These are phyloP conservation scores for Pulicaria dysenterica DNA, from an alignment of 129 eudicot species.

Conservation along the genomic window DNA sequence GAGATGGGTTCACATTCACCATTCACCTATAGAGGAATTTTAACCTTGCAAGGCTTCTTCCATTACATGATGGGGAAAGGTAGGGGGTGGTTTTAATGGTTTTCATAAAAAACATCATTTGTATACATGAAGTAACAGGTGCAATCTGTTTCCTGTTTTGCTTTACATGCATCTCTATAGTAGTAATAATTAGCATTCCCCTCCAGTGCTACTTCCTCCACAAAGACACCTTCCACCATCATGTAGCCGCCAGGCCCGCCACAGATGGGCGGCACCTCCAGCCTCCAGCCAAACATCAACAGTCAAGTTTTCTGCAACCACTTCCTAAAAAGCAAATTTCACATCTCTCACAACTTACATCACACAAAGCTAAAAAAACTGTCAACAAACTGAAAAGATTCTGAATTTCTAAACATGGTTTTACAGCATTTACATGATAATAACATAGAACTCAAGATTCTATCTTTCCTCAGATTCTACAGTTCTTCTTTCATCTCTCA, in stretches of 20 bases:
- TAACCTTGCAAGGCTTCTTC: too few species aligned
- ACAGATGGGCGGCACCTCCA: background rate
- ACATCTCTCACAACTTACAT: background rate
- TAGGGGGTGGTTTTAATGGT: too few species aligned
- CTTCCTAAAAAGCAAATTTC: background rate
- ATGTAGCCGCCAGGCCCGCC: background rate
- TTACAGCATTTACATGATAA: conserved; percentile 42
- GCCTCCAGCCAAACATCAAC: background rate
- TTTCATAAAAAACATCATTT: too few species aligned
- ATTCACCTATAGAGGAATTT: too few species aligned
- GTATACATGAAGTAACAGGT: too few species aligned
- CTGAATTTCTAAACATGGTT: conserved; percentile 37
- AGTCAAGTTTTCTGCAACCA: background rate
- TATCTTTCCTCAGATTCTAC: conserved; percentile 34
- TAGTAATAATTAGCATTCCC: background rate
- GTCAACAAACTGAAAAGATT: conserved; percentile 17
- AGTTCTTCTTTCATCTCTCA: conserved; percentile 34
- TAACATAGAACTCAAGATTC: conserved; percentile 30
- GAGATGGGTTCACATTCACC: too few species aligned
- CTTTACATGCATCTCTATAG: background rate
- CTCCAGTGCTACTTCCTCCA: background rate
- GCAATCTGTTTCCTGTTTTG: too few species aligned
- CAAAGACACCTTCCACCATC: background rate
- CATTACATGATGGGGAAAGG: too few species aligned
- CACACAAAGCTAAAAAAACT: conserved; percentile 11